Conservation (phyloP, 176 grass and related monocot species). For the Neostapfia colusana region DNA sequence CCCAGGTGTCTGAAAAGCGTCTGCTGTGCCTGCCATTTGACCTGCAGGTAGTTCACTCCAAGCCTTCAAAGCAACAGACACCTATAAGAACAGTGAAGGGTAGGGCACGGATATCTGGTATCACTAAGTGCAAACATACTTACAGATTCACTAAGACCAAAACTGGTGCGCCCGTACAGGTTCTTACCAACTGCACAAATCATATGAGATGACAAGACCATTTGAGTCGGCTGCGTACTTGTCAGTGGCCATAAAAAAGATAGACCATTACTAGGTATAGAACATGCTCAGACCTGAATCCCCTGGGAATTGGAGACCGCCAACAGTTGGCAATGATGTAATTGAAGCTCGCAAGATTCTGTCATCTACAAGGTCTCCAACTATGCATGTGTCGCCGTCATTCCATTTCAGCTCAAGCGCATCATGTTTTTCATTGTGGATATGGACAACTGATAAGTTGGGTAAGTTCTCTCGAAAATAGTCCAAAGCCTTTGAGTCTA, state of each 20-base stretch:
- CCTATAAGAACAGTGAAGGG: conserved; percentile 23
- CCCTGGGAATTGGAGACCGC: conserved; percentile 56
- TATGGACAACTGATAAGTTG: conserved; percentile 47
- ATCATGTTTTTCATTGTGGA: conserved; percentile 45
- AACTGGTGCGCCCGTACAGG: conserved; percentile 36
- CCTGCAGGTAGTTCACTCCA: conserved; percentile 40
- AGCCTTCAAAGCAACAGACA: conserved; percentile 42
- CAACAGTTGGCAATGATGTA: conserved; percentile 44
- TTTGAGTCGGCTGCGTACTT: conserved; percentile 1
- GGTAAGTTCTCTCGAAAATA: conserved; percentile 81
- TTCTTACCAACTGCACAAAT: conserved; percentile 58
- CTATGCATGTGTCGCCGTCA: conserved; percentile 29
- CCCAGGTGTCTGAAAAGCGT: conserved; percentile 70
- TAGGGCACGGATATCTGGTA: conserved; percentile 18
- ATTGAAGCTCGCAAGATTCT: conserved; percentile 50
- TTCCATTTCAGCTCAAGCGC: conserved; percentile 73
- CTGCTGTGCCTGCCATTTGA: conserved; percentile 48
- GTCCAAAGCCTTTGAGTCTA: conserved; percentile 55
- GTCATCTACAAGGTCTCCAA: conserved; percentile 43
- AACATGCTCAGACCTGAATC: conserved; percentile 56
- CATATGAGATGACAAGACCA: conserved; percentile 6
- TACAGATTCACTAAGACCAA: conserved; percentile 63
- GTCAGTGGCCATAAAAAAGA: conserved; percentile 12
- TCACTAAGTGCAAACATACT: conserved; percentile 38
- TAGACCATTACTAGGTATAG: conserved; percentile 23